These are phyloP conservation scores for Leccinum aurantiacum DNA, from an alignment of 768 basidiomycete genomes.

Conservation along the genomic window DNA sequence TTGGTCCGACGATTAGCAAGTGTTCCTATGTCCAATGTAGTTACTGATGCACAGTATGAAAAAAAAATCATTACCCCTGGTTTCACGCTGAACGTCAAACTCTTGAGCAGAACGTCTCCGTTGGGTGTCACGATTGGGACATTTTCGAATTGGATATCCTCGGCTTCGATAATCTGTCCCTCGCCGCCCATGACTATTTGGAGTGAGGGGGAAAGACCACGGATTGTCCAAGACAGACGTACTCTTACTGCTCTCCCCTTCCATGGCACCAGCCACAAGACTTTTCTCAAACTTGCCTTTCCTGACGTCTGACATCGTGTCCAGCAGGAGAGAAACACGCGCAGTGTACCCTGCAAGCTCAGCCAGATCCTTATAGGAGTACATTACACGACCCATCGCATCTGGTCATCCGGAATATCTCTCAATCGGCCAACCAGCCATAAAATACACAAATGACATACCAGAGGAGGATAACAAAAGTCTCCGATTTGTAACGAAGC, in stretches of 20 bases:
- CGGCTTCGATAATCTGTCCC: conserved; percentile 78
- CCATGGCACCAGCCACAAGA: conserved; percentile 70
- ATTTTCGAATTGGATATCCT: conserved; percentile 88
- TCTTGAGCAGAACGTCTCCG: conserved; percentile 85
- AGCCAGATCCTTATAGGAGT: conserved; percentile 94
- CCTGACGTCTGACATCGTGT: conserved; percentile 87
- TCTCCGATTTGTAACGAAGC: conserved; percentile 95
- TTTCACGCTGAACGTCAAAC: conserved; percentile 85
- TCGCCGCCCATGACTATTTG: conserved; percentile 72
- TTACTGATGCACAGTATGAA: neutral
- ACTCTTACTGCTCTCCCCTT: conserved; percentile 78
- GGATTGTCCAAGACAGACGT: conserved; percentile 26
- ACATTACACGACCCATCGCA: conserved; percentile 95
- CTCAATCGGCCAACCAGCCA: conserved; percentile 3
- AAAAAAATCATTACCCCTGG: conserved; percentile 57
- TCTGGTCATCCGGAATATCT: conserved; percentile 44
- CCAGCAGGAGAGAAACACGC: conserved; percentile 83
- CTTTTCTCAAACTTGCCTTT: conserved; percentile 87
- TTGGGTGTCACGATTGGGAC: conserved; percentile 97
- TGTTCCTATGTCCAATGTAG: conserved; percentile 61
- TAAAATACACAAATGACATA: conserved; percentile 26
- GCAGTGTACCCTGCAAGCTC: conserved; percentile 96
- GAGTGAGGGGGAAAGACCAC: conserved; percentile 2
- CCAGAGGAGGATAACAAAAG: conserved; percentile 85
- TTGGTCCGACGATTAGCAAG: conserved; percentile 90